Evolutionary conservation across 148 eudicot genomes (phyloP).

Genomic region (Limonium bicolor): DNA sequence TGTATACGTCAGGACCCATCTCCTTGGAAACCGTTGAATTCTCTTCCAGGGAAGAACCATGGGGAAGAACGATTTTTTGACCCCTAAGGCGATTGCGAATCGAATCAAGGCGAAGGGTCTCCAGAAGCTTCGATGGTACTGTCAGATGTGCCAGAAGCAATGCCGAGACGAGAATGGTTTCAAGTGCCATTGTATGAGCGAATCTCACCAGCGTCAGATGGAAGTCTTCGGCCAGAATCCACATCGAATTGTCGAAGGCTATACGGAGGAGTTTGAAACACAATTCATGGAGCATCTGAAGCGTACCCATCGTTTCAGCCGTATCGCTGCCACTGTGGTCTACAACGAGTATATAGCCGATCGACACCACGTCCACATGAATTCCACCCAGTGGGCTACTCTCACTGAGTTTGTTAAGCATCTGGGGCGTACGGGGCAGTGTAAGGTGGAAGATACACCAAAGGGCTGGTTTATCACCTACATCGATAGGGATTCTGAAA

Average conservation of each 20-base stretch:
- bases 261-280: slow-evolving; percentile 66
- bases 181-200: slow-evolving; percentile 93
- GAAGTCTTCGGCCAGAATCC: slow-evolving; percentile 83
- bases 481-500: slow-evolving; percentile 84
- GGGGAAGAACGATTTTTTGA: slow-evolving; percentile 88
- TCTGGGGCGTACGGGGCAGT: slow-evolving; percentile 65
- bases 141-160: slow-evolving; percentile 96
- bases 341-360: slow-evolving; percentile 78
- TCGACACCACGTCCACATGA: slow-evolving; percentile 82
- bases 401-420: slow-evolving; percentile 79
- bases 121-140: slow-evolving; percentile 86
- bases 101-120: slow-evolving; percentile 90
- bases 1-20: background rate
- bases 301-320: slow-evolving; percentile 66
- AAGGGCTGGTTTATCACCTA: slow-evolving; percentile 91
- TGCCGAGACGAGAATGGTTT: slow-evolving; percentile 88
- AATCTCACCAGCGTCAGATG: slow-evolving; percentile 86
- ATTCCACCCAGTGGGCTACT: slow-evolving; percentile 77
- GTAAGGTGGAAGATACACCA: slow-evolving; percentile 81
- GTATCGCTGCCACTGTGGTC: slow-evolving; percentile 78
- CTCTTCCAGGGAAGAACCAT: slow-evolving; percentile 12
- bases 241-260: slow-evolving; percentile 54
- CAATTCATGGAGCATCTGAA: slow-evolving; percentile 80
- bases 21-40: background rate
- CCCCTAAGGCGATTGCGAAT: slow-evolving; percentile 90